Percentiles rank a stretch among this genome's conserved stretches.
These are phyloP conservation scores for Calonectria pseudoreteaudii DNA, from an alignment of 2,329 filamentous ascomycete genomes.

Conservation along the genomic window DNA sequence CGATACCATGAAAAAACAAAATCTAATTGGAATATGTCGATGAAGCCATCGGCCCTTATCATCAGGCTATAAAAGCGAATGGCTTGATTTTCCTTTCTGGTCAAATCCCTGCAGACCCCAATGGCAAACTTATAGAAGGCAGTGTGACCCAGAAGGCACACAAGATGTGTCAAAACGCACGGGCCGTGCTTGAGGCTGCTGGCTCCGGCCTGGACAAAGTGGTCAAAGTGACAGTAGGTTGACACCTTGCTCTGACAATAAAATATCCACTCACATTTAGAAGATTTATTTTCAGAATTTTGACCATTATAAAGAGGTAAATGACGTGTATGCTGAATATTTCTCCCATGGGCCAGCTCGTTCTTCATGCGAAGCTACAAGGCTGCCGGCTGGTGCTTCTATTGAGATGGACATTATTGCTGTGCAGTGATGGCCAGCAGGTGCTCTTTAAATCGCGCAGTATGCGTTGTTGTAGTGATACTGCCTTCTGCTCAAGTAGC, in stretches of 20 bases:
- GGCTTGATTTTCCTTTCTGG: constrained; percentile 76
- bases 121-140: constrained; percentile 69
- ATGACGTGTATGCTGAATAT: constrained; percentile 29
- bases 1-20: too few relatives aligned
- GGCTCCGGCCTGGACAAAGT: constrained; percentile 72
- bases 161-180: constrained; percentile 62
- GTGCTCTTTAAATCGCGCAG: neutral
- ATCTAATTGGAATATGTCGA: neutral
- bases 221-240: constrained; percentile 68
- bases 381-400: constrained; percentile 25
- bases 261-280: neutral
- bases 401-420: constrained; percentile 35
- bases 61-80: constrained; percentile 37
- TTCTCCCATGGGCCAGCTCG: constrained; percentile 35
- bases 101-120: constrained; percentile 72
- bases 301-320: constrained; percentile 31
- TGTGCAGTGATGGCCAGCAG: neutral
- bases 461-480: neutral
- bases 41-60: constrained; percentile 18
- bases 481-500: neutral
- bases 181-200: constrained; percentile 75
- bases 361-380: constrained; percentile 21
- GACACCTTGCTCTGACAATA: neutral
- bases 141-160: constrained; percentile 57
- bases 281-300: constrained; percentile 29